Percentiles rank a stretch among this genome's conserved stretches.
Evolutionary conservation across 163 green algal species (phyloP).

Genomic region (Scenedesmus sp.): DNA sequence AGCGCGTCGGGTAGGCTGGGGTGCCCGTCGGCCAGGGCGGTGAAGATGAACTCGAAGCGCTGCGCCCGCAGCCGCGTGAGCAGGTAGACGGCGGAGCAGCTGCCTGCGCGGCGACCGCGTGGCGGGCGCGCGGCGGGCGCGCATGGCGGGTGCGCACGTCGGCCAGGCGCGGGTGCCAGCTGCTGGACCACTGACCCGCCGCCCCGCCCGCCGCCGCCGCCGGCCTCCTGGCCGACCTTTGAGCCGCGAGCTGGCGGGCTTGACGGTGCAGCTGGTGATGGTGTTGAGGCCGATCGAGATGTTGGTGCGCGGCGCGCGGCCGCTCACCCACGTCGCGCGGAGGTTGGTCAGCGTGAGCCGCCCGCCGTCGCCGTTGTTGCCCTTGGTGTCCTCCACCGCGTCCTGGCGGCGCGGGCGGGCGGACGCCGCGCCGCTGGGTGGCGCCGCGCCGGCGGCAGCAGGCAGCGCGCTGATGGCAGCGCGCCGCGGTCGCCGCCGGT

Average conservation of each 20-base stretch:
- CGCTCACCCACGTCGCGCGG: conserved; percentile 65
- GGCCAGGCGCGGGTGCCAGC: too few species aligned
- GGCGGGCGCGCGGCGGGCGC: too few species aligned
- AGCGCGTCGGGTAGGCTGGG: background rate
- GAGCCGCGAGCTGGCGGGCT: conserved; percentile 53
- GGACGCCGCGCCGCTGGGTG: background rate
- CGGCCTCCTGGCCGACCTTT: conserved; percentile 60
- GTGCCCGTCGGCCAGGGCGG: conserved; percentile 48
- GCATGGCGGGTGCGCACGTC: too few species aligned
- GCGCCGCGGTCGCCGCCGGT: background rate
- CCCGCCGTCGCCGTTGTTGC: conserved; percentile 70
- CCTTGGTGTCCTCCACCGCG: conserved; percentile 76
- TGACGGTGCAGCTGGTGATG: conserved; percentile 61
- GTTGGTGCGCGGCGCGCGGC: conserved; percentile 60
- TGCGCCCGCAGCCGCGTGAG: conserved; percentile 67
- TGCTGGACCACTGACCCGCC: background rate
- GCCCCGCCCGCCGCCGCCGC: too few species aligned
- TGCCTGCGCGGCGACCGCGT: conserved; percentile 47
- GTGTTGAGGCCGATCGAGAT: conserved; percentile 68
- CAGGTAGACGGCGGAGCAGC: conserved; percentile 64
- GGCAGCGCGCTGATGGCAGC: background rate
- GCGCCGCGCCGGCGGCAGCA: background rate
- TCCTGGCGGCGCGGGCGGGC: background rate
- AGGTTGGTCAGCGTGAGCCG: conserved; percentile 69
- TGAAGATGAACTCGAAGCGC: conserved; percentile 86